Base-by-base conservation (phyloP, 2,329 filamentous ascomycete species). In the Chrysoporthe cubensis region DNA sequence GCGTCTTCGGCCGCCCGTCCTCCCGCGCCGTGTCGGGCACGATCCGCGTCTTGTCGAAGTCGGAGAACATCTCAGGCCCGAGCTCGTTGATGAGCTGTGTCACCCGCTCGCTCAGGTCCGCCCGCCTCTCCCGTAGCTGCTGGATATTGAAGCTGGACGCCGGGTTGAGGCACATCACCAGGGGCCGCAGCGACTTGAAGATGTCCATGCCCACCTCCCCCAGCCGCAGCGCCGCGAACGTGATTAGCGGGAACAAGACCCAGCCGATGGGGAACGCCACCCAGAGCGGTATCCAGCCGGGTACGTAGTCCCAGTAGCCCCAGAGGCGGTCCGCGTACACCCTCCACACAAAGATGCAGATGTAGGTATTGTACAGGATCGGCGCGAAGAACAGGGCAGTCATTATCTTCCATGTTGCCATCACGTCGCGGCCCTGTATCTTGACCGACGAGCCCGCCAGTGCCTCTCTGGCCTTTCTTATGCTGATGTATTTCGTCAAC, bases 151-250 rank as follows among this genome's bases (percentile, higher is more conserved):
- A 97, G 77, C 89, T 91, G 1, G 92, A 95, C 4, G 89, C 89
- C 1, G 96, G 96, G 74, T 91, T 91, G 74, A 98, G 85, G 71
- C 92, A 96, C 44, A 97, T 84, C 58, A 97, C 83, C 11, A 99
- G 87, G 6, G 96, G 96, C 11, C 93, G 88, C 18, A 99, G 86
- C 0, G 95, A 98, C 80, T 98, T 99, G 81, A 96, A 83, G 66
- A 99, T 97, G 76, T 99, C 96, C 94, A 99, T 97, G 64, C 95
- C 96, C n/a, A 97, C 91, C 80, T 99, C 96, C 59, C 96, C 96
- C 72, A 98, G 97, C 13, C 96, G 91, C 64, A 99, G 88, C 7
- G 96, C 93, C 4, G 94, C 94, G 78, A 97, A 97, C 0, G 94
- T 97, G 73, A 97, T 91, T 34, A 89, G 87, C 6, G 94, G 91